Percentiles rank a stretch among this genome's conserved stretches.
Conservation (phyloP, 176 grass and related monocot species). For the Oryza longistaminata region DNA sequence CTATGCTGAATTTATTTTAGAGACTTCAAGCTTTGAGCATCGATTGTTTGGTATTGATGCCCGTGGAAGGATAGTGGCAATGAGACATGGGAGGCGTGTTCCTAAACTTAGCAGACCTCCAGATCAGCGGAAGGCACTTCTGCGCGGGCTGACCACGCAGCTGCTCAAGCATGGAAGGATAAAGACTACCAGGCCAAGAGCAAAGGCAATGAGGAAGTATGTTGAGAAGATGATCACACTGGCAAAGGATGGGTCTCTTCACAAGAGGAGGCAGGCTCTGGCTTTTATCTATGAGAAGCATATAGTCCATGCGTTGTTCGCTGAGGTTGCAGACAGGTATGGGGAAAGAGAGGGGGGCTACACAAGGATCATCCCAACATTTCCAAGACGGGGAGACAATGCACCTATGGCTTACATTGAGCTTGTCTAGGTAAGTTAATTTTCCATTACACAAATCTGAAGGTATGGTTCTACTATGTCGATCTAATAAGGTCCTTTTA, state of each 20-base stretch:
- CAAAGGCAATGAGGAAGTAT: slow-evolving; percentile 86
- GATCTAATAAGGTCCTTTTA: neutral
- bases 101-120: slow-evolving; percentile 78
- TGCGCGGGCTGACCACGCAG: slow-evolving; percentile 82
- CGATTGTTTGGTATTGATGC: slow-evolving; percentile 50
- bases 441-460: neutral
- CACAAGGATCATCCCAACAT: slow-evolving; percentile 83
- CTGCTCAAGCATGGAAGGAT: slow-evolving; percentile 86
- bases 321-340: slow-evolving; percentile 78
- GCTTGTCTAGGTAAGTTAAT: slow-evolving; percentile 71
- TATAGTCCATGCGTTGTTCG: slow-evolving; percentile 84
- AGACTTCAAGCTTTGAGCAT: slow-evolving; percentile 51
- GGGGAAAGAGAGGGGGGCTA: slow-evolving; percentile 84
- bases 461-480: neutral
- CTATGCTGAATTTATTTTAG: slow-evolving; percentile 34
- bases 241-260: slow-evolving; percentile 86
- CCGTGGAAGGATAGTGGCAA: slow-evolving; percentile 72
- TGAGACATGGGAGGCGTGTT: slow-evolving; percentile 78
- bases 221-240: slow-evolving; percentile 91
- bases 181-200: slow-evolving; percentile 81
- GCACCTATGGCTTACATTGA: slow-evolving; percentile 95
- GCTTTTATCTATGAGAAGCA: slow-evolving; percentile 91
- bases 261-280: slow-evolving; percentile 92
- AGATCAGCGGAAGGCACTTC: slow-evolving; percentile 78
- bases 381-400: slow-evolving; percentile 84